Percentiles rank a stretch among this genome's conserved stretches.
Evolutionary conservation across 2,329 filamentous ascomycete species (phyloP).

Genomic region (Calonectria pteridis): DNA sequence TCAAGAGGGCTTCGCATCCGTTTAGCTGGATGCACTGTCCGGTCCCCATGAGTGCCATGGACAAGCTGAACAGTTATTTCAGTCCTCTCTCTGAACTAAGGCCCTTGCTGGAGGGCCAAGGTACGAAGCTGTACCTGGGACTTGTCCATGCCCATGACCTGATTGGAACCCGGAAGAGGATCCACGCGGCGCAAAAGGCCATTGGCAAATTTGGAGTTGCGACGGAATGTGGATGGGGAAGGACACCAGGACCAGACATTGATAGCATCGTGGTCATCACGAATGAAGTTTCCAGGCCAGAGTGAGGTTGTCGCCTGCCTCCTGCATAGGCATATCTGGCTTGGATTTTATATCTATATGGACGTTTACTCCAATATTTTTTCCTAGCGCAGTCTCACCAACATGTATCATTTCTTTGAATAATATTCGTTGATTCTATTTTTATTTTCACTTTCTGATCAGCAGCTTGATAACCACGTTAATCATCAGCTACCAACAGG

Average conservation of each 20-base stretch:
- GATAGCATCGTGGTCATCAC: constrained; percentile 15
- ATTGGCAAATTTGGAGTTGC: constrained; percentile 12
- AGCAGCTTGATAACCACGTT: background rate
- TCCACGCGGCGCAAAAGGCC: background rate
- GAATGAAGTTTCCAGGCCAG: background rate
- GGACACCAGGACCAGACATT: background rate
- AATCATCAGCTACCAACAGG: too few species aligned
- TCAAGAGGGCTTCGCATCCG: background rate
- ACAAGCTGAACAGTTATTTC: background rate
- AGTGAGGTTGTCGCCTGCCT: background rate
- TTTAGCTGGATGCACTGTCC: constrained; percentile 19
- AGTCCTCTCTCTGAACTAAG: background rate
- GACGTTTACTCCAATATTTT: background rate
- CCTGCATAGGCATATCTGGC: too few species aligned
- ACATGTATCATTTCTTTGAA: background rate
- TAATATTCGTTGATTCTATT: background rate
- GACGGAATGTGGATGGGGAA: constrained; percentile 16
- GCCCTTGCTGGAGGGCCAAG: background rate
- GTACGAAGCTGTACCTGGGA: constrained; percentile 14
- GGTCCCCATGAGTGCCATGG: constrained; percentile 7
- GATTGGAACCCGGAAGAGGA: background rate
- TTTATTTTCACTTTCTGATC: background rate
- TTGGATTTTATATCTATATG: background rate
- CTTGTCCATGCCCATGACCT: constrained; percentile 17
- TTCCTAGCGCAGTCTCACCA: background rate